A percentile compares a stretch with the other conserved stretches of the same genome.
phyloP scores from a whole-genome alignment of 345 rosid genomes.

The Populus simonii region DNA sequence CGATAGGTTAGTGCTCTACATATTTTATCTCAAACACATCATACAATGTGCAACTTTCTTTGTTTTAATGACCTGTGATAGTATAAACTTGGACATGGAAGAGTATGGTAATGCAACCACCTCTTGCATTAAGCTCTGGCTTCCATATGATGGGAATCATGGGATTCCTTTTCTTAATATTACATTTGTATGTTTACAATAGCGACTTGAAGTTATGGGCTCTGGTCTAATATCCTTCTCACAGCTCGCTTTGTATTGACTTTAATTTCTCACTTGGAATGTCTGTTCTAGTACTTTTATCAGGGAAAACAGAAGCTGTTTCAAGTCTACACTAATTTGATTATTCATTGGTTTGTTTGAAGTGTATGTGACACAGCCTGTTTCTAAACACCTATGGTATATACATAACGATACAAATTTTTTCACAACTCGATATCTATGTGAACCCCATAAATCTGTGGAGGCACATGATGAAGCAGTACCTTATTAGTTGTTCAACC shows the following conservation, averaged over 20 bases:
- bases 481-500: not conserved
- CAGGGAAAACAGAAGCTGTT: not conserved
- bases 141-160: not conserved
- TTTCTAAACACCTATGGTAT: not conserved
- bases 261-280: not conserved
- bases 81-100: not conserved
- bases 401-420: not conserved
- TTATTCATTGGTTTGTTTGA: not conserved
- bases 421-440: not conserved
- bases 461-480: not conserved
- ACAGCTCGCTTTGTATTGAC: not conserved
- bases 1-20: not conserved
- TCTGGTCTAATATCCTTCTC: not conserved
- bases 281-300: not conserved
- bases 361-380: not conserved
- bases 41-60: too few relatives aligned
- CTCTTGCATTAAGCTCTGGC: not conserved
- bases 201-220: not conserved
- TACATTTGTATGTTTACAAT: not conserved
- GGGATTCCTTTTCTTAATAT: not conserved
- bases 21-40: too few relatives aligned
- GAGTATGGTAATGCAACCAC: not conserved
- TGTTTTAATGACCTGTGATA: too few relatives aligned
- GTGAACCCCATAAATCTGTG: not conserved
- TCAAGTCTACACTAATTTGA: not conserved